Evolutionary conservation across 495 filamentous ascomycete species (phyloP).

Genomic region (Aspergillus conjunctus): DNA sequence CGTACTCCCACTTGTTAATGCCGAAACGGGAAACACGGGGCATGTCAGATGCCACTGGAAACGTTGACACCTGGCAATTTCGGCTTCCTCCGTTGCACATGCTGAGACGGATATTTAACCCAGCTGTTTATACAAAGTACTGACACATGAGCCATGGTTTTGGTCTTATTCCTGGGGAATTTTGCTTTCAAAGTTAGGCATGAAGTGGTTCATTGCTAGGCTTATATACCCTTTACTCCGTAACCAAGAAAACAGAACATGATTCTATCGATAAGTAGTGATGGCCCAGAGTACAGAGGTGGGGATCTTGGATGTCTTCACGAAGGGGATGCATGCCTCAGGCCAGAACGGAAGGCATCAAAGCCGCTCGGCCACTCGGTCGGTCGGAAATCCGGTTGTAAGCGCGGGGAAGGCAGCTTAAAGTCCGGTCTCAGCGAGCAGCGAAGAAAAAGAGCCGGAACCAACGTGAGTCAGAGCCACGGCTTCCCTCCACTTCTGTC

Average conservation of each 20-base stretch:
- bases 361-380: constrained; percentile 20
- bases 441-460: constrained; percentile 32
- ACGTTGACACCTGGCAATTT: constrained; percentile 1
- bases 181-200: too few relatives aligned
- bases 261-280: too few relatives aligned
- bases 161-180: too few relatives aligned
- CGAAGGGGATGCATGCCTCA: constrained; percentile 7
- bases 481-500: constrained; percentile 1
- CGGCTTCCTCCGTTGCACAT: neutral
- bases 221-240: too few relatives aligned
- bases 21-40: neutral
- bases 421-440: constrained; percentile 26
- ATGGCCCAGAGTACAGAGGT: neutral
- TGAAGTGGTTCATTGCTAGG: too few relatives aligned
- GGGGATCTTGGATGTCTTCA: neutral
- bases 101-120: neutral
- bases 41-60: neutral
- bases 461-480: constrained; percentile 22
- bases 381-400: constrained; percentile 22
- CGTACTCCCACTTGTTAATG: neutral
- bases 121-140: too few relatives aligned
- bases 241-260: too few relatives aligned
- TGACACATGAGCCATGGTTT: too few relatives aligned
- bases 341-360: constrained; percentile 18
- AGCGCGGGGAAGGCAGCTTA: constrained; percentile 12